Evolutionary conservation across 306 rosid species (phyloP), one percentile per base, ranked within the genome.

Genomic region (Vigna reflexopilosa): DNA sequence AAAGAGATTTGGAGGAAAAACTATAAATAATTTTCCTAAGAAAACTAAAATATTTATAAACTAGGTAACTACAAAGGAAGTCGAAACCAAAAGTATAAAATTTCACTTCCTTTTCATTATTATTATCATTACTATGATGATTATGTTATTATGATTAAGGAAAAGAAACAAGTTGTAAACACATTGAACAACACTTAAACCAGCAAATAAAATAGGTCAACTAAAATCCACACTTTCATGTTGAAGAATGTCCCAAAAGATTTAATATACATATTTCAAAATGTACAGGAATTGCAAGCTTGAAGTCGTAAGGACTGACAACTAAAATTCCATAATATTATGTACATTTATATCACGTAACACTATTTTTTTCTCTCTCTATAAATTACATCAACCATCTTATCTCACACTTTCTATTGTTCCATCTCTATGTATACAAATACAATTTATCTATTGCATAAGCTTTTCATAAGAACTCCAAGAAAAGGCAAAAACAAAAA

Each of bases 1-100:
- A 67, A 81, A 87, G 67, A 36, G 59, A 30, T 71, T 9, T 45
- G 16, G 42, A 6, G 54, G 73, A 78, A 40, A 58, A 58, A 40
- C 32, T 12, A 76, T 78, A 81, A 67, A 75, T 61, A 59, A 67
- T 76, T 52, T 40, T 14, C 61, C 70, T 65, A 52, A 63, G 64
- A 54, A 47, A 64, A 22, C 32, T 49, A 59, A 50, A 81, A 36
- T 70, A 70, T 72, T 44, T 32, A 70, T 8, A 28, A 57, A 69
- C 40, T 47, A 52, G 81, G 54, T 32, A 77, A 42, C 71, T 30
- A 28, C 69, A 67, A 47, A 55, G 34, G 79, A 49, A 12, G 73
- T 26, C 17, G 45, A 26, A 76, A 57, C 11, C 56, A 78, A 72
- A 44, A 19, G 52, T 28, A 67, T 54, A 40, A 68, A 77, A 55